Base-by-base conservation (phyloP, 2,329 filamentous ascomycete species). In the Stachybotrys echinatus region DNA sequence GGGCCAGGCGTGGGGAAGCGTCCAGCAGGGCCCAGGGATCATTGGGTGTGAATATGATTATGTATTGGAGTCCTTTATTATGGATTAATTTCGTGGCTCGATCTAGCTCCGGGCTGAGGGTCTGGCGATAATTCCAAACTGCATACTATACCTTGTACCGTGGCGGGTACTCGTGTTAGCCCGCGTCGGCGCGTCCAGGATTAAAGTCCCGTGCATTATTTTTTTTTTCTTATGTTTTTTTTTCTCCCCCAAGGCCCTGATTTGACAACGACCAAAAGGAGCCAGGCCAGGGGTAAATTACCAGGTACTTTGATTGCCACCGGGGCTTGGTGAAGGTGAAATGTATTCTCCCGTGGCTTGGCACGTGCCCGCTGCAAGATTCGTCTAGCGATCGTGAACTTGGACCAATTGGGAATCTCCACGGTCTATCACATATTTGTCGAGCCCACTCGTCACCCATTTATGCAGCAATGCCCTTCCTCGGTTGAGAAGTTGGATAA, bases 331-430 rank as follows among this genome's bases (percentile, higher is more conserved):
- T 34, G 27, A 8, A 34, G 14, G 27, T 34, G 27, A 8, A 34
- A 34, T 10, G 27, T 34, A 34, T 34, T 14, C 3, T 10, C 10
- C 27, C 31, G 12, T 18, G 20, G 45, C 42, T 44, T 27, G 42
- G 42, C 23, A 37, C n/a, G 44, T 34, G 42, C 47, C n/a, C 39
- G 31, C 50, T 55, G 54, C 52, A 55, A 48, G 52, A 54, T 55
- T 55, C 54, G 54, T 54, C 52, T 54, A 55, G 52, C 52, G 52
- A 55, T 54, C 52, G 52, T 19, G 21, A 6, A 18, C 5, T 45
- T 8, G 8, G 8, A 8, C 38, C 4, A n/a, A 10, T 18, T 40
- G n/a, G 38, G 38, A 8, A 10, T 14, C 14, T 8, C 14, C 27
- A 14, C 27, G 27, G 27, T 34, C 27, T 14, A 34, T 34, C 27